Evolutionary conservation across 441 rosid genomes (phyloP).

Genomic region (Populus trichocarpa): DNA sequence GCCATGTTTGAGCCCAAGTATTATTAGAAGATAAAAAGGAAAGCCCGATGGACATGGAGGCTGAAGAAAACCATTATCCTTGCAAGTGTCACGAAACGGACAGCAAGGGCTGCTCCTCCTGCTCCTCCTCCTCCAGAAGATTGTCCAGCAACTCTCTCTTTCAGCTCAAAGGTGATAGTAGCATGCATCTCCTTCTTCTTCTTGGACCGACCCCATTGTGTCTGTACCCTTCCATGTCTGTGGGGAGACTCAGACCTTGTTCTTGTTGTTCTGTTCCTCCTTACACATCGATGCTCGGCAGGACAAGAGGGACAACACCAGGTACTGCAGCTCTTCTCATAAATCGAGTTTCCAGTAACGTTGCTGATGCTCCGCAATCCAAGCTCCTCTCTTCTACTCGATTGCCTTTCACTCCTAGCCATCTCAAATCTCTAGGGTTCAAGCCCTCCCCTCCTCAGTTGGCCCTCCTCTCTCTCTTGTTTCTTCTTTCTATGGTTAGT

Average conservation of each 20-base stretch:
- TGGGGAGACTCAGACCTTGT: not conserved
- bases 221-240: not conserved
- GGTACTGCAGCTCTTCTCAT: not conserved
- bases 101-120: not conserved
- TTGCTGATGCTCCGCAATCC: not conserved
- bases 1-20: too few species aligned
- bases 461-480: not conserved
- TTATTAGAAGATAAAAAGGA: too few species aligned
- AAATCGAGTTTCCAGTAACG: not conserved
- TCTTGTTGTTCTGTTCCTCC: not conserved
- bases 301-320: not conserved
- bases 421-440: not conserved
- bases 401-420: not conserved
- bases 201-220: not conserved
- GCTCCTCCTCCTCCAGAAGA: not conserved
- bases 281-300: not conserved
- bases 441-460: not conserved
- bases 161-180: too few species aligned
- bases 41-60: too few species aligned
- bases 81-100: too few species aligned
- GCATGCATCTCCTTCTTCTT: not conserved
- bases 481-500: not conserved
- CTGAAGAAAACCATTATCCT: too few species aligned
- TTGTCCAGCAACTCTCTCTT: not conserved
- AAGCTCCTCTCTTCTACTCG: not conserved